Conservation (phyloP, 108 stramenopile species). For the Cyclotella kingstonii region DNA sequence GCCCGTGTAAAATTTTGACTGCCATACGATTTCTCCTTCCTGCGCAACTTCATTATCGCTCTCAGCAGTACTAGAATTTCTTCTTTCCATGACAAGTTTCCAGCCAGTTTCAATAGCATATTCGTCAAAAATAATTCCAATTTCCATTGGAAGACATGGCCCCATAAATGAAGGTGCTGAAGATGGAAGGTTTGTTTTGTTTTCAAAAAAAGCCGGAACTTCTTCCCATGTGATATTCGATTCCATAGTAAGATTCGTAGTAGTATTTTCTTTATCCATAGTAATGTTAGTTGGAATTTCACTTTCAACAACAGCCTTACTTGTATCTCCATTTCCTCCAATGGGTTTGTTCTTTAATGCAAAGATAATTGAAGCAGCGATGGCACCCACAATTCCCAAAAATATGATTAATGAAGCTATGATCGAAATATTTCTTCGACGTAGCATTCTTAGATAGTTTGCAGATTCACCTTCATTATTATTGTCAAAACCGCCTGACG, state of each 20-base stretch:
- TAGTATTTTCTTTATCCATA: neutral
- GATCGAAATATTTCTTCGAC: conserved; percentile 20
- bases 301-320: neutral
- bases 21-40: conserved; percentile 15
- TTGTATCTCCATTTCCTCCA: conserved; percentile 2
- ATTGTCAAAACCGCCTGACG: no score
- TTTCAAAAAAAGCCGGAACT: neutral
- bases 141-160: conserved; percentile 33
- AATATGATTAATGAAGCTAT: conserved; percentile 15
- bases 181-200: conserved; percentile 3
- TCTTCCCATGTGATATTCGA: neutral
- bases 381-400: conserved; percentile 20
- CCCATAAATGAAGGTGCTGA: conserved; percentile 11
- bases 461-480: no score
- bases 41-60: neutral
- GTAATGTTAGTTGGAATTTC: neutral
- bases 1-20: conserved; percentile 20
- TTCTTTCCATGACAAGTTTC: conserved; percentile 11
- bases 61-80: neutral
- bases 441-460: conserved; percentile 1
- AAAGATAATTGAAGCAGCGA: conserved; percentile 13
- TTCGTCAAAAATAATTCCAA: conserved; percentile 36
- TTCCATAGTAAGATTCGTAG: neutral
- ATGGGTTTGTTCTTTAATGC: conserved; percentile 10
- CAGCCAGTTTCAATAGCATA: conserved; percentile 28